These are phyloP conservation scores for Ganoderma leucocontextum DNA, from an alignment of 1,284 basidiomycete genomes.

Conservation along the genomic window DNA sequence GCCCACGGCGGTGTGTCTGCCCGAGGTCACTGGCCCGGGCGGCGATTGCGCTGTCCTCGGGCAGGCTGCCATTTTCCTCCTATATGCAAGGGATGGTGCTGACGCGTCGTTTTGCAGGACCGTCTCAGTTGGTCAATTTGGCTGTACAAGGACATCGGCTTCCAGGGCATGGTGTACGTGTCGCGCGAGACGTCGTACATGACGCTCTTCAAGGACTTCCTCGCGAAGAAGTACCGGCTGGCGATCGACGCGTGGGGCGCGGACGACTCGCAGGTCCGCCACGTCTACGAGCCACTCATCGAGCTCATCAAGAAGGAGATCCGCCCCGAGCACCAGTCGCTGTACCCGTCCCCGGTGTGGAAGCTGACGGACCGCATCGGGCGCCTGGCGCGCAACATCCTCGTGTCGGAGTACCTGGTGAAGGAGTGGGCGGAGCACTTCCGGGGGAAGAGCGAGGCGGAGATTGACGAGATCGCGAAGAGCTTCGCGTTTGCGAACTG, in stretches of 20 bases:
- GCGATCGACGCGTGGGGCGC: constrained; percentile 76
- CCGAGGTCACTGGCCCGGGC: not conserved
- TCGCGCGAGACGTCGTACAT: constrained; percentile 58
- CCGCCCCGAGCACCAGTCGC: constrained; percentile 45
- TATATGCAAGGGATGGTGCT: not conserved
- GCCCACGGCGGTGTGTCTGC: not conserved
- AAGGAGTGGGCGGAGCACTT: constrained; percentile 74
- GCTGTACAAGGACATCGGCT: constrained; percentile 68
- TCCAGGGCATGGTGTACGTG: constrained; percentile 61
- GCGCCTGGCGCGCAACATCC: constrained; percentile 65
- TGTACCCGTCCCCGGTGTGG: constrained; percentile 65
- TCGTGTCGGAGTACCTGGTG: constrained; percentile 71
- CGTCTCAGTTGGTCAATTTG: constrained; percentile 67
- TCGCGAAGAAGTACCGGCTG: constrained; percentile 67
- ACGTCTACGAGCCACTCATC: constrained; percentile 66
- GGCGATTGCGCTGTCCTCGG: not conserved
- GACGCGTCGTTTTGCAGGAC: constrained; percentile 50
- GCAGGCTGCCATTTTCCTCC: not conserved
- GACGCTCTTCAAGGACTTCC: constrained; percentile 53
- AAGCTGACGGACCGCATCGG: constrained; percentile 53
- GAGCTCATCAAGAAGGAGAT: constrained; percentile 60
- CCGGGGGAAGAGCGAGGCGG: constrained; percentile 57
- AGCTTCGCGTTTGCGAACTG: constrained; percentile 71
- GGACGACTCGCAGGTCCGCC: constrained; percentile 60
- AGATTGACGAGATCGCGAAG: constrained; percentile 66